Percentiles rank a stretch among this genome's conserved stretches.
phyloP scores from a whole-genome alignment of 2,329 filamentous ascomycete genomes.

The Sporothrix globosa region DNA sequence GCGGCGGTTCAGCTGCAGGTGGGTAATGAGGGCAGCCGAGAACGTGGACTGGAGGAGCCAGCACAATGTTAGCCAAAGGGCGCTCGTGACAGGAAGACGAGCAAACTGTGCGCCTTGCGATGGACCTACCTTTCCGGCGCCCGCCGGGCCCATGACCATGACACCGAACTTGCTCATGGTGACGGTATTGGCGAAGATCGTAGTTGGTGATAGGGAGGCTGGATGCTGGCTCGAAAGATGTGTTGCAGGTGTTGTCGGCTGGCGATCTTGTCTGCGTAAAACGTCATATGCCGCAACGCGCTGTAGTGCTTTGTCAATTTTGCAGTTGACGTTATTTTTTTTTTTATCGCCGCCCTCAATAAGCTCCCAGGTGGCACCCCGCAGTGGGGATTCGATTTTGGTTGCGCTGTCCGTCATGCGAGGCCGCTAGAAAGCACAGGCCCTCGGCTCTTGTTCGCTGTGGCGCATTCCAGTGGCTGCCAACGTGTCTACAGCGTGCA shows the following conservation, averaged over 20 bases:
- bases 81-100: neutral
- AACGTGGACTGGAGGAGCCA: conserved; percentile 72
- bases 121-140: conserved; percentile 77
- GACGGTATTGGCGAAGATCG: conserved; percentile 27
- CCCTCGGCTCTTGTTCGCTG: conserved; percentile 24
- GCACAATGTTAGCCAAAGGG: conserved; percentile 8
- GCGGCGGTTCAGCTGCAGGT: conserved; percentile 86
- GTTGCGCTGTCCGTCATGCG: neutral
- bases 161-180: conserved; percentile 92
- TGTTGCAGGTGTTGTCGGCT: neutral
- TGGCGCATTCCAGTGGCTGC: neutral
- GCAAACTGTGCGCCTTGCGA: neutral
- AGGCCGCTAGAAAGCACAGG: conserved; percentile 29
- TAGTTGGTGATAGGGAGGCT: too few relatives aligned
- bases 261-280: neutral
- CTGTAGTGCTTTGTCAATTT: conserved; percentile 13
- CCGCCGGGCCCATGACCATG: conserved; percentile 94
- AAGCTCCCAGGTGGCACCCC: conserved; percentile 31
- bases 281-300: conserved; percentile 20
- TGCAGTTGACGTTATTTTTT: neutral
- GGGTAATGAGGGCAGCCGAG: conserved; percentile 88
- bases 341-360: conserved; percentile 18
- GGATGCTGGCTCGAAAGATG: neutral
- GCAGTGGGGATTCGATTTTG: conserved; percentile 29
- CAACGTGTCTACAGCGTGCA: neutral